These are phyloP conservation scores for Aphanomyces cochlioides DNA, from an alignment of 352 stramenopile genomes.

Conservation along the genomic window DNA sequence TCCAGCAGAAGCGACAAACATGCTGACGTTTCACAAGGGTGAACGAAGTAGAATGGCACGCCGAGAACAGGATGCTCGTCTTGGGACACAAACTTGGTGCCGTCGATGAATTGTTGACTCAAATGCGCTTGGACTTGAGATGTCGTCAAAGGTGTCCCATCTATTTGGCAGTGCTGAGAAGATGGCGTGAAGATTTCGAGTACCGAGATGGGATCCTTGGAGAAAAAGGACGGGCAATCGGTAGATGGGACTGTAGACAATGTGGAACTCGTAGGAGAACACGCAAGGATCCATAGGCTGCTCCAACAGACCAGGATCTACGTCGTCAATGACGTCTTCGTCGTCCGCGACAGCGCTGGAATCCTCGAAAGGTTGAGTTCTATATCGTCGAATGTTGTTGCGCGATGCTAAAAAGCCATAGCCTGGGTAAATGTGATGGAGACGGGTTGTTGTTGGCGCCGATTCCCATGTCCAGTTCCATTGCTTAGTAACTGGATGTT, in stretches of 20 bases:
- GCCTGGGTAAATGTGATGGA: constrained; percentile 37
- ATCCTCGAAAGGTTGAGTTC: constrained; percentile 7
- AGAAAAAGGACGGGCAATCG: constrained; percentile 75
- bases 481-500: constrained; percentile 15
- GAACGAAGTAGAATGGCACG: constrained; percentile 64
- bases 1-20: constrained; percentile 60
- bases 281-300: constrained; percentile 3
- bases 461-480: constrained; percentile 65
- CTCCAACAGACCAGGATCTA: background rate
- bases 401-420: constrained; percentile 64
- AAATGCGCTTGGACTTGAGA: constrained; percentile 43
- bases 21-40: constrained; percentile 70
- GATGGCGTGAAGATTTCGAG: background rate
- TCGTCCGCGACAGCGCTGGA: background rate
- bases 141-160: constrained; percentile 12
- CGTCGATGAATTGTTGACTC: background rate
- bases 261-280: constrained; percentile 70
- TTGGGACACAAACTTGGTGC: constrained; percentile 47
- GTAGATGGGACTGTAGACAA: constrained; percentile 76
- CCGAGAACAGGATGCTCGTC: constrained; percentile 67
- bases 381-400: constrained; percentile 36
- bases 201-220: constrained; percentile 29
- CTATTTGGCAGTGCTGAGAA: background rate
- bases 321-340: background rate
- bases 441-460: constrained; percentile 37